Conservation (phyloP, 2,329 filamentous ascomycete species). For the Calonectria hawksworthii region DNA sequence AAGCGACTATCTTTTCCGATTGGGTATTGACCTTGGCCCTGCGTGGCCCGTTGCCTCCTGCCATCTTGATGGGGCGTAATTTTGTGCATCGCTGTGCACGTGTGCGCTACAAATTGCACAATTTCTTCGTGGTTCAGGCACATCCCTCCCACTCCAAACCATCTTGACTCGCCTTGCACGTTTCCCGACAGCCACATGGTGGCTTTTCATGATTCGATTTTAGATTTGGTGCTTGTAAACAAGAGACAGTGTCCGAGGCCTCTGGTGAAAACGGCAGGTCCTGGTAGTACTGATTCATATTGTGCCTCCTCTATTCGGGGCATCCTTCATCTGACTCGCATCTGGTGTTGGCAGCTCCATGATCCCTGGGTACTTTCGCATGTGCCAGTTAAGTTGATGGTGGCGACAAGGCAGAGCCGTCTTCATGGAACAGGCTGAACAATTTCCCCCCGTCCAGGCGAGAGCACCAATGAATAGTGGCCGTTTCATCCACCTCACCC, state of each 20-base stretch:
- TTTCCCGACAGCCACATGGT: background rate
- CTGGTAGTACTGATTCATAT: background rate
- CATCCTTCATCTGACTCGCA: constrained; percentile 15
- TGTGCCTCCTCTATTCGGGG: background rate
- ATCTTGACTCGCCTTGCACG: background rate
- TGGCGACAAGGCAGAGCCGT: constrained; percentile 11
- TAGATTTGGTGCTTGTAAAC: background rate
- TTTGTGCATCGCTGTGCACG: constrained; percentile 14
- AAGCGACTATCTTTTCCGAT: constrained; percentile 15
- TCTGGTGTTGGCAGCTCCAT: constrained; percentile 14
- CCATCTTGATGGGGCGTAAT: constrained; percentile 8
- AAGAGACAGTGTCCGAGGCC: constrained; percentile 5
- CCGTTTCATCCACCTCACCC: constrained; percentile 12
- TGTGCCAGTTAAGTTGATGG: constrained; percentile 21
- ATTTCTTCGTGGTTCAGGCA: constrained; percentile 7
- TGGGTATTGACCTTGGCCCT: constrained; percentile 7
- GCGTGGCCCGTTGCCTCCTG: background rate
- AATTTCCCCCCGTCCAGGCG: background rate
- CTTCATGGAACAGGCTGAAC: constrained; percentile 14
- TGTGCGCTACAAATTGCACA: constrained; percentile 8
- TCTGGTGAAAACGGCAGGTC: background rate
- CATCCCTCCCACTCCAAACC: background rate
- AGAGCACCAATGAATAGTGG: constrained; percentile 13
- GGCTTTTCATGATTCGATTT: constrained; percentile 4
- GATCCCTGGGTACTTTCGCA: constrained; percentile 22